Conservation (phyloP, 805 yeast genomes). For the Saccharomycopsis javanensis region DNA sequence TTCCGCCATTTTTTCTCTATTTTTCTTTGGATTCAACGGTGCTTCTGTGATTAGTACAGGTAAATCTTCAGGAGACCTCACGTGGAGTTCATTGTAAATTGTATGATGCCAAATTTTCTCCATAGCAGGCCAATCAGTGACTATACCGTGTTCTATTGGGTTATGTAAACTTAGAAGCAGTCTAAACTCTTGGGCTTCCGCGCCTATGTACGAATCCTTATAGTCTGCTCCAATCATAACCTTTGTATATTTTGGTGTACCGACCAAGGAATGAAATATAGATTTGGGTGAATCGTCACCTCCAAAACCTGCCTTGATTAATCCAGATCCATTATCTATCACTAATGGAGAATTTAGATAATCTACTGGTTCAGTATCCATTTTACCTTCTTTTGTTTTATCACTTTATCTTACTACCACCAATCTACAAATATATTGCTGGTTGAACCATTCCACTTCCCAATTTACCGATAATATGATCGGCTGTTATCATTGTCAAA, state of each 20-base stretch:
- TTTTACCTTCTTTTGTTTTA: too few relatives aligned
- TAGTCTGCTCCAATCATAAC: slow-evolving; percentile 67
- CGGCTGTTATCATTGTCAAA: too few relatives aligned
- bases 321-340: slow-evolving; percentile 80
- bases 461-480: too few relatives aligned
- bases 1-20: slow-evolving; percentile 55
- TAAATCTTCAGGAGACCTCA: slow-evolving; percentile 59
- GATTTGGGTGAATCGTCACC: slow-evolving; percentile 78
- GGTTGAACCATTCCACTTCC: too few relatives aligned
- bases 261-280: slow-evolving; percentile 57
- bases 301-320: slow-evolving; percentile 82
- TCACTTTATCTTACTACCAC: too few relatives aligned
- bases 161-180: slow-evolving; percentile 65
- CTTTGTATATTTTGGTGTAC: slow-evolving; percentile 75
- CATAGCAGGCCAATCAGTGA: slow-evolving; percentile 79
- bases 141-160: slow-evolving; percentile 74
- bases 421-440: too few relatives aligned
- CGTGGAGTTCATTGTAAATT: slow-evolving; percentile 45
- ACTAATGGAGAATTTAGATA: slow-evolving; percentile 61
- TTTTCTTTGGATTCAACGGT: slow-evolving; percentile 61
- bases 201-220: slow-evolving; percentile 66
- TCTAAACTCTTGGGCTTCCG: slow-evolving; percentile 60
- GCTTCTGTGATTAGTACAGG: slow-evolving; percentile 85
- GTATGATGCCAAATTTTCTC: slow-evolving; percentile 71
- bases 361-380: not conserved